phyloP scores from a whole-genome alignment of 2,329 filamentous ascomycete species.

The Metarhizium sp. region DNA sequence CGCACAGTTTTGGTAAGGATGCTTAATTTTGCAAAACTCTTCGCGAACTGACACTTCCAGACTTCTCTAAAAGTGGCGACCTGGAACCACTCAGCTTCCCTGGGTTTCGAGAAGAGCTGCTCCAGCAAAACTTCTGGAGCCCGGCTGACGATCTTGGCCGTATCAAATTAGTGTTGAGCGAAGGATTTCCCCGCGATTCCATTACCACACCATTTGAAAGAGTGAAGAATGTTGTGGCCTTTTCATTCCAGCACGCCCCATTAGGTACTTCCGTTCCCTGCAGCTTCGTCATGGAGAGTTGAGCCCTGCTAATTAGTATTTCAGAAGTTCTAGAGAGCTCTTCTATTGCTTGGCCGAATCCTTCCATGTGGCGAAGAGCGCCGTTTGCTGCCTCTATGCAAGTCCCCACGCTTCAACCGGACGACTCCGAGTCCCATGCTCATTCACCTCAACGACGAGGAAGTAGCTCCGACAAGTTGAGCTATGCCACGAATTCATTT shows the following conservation, averaged over 20 bases:
- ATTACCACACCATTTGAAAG: conserved; percentile 48
- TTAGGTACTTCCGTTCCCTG: conserved; percentile 42
- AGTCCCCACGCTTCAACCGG: conserved; percentile 30
- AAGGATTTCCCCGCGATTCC: conserved; percentile 54
- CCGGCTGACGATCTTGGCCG: conserved; percentile 62
- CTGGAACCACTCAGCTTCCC: conserved; percentile 62
- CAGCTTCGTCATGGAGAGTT: background rate
- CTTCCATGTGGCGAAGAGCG: conserved; percentile 54
- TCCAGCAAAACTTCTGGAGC: conserved; percentile 63
- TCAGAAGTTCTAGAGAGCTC: conserved; percentile 60
- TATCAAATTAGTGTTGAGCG: conserved; percentile 67
- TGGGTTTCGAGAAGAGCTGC: conserved; percentile 56
- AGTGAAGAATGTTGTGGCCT: conserved; percentile 63
- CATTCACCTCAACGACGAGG: conserved; percentile 48
- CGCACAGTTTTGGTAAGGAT: conserved; percentile 31
- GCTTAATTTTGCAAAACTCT: background rate
- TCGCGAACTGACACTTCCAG: conserved; percentile 18
- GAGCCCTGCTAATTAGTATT: background rate
- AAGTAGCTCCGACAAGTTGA: background rate
- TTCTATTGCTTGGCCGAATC: conserved; percentile 73
- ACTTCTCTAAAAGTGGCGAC: conserved; percentile 47
- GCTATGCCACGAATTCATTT: background rate
- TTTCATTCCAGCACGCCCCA: conserved; percentile 81
- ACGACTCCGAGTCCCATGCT: conserved; percentile 47
- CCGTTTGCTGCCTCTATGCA: conserved; percentile 31